Base-by-base conservation (phyloP, 2,329 filamentous ascomycete genomes). In the Epicoccum nigrum region DNA sequence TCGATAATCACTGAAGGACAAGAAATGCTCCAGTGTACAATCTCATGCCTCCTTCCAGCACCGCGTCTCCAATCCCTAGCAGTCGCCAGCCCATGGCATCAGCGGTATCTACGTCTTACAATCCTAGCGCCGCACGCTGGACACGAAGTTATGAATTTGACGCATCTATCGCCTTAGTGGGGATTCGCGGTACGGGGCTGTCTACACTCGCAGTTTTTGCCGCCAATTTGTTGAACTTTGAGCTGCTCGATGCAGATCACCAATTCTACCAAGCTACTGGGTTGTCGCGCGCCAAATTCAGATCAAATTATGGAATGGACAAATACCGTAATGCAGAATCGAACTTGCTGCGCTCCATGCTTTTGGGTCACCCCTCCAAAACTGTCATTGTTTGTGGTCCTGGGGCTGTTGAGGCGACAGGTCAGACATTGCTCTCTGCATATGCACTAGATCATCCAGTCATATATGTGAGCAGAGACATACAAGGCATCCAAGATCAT, bases 311-410 rank as follows among this genome's bases (percentile, higher is more conserved):
- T 16, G 40, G 40, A 12, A 33, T 23, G n/a, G n/a, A 8, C 12
- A 20, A 33, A 19, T 43, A 43, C 23, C 28, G 40, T 13, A 8
- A 34, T 11, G 31, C 28, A 12, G 40, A 43, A 19, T 21, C 15
- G 15, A 20, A 17, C 9, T 28, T 43, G 5, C 31, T 43, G 15
- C 40, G 40, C 28, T 43, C 40, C 4, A 43, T 43, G 40, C 31
- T 43, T 7, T n/a, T 33, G 17, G 19, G 23, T 4, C 19, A 43
- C 17, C 20, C 40, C 13, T 20, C 30, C 12, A 33, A 11, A n/a
- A 43, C 40, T 19, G 30, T 43, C 17, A 43, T 43, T 11, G 40
- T 43, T 27, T 43, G 40, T 27, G 40, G 40, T 16, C 40, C 40
- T 20, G 40, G 40, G 12, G 40, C 40, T n/a, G 40, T 43, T 16